A percentile compares a stretch with the other conserved stretches of the same genome.
phyloP scores from a whole-genome alignment of 2,329 filamentous ascomycete species.

The Epichloe gansuensis region DNA sequence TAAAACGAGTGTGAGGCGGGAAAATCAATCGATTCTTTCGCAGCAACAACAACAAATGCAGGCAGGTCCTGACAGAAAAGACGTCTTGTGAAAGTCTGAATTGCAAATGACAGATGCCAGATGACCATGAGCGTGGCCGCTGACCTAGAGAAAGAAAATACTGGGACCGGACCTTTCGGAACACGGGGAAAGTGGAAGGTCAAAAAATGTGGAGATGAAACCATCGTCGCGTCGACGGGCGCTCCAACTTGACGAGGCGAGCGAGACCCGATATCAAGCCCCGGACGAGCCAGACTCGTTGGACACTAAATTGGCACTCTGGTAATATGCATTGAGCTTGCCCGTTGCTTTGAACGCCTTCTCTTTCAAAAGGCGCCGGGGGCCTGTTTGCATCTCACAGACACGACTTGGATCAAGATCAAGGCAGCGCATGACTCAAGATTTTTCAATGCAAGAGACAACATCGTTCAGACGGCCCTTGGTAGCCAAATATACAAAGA shows the following conservation, averaged over 20 bases:
- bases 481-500: neutral
- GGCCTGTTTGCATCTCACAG: too few relatives aligned
- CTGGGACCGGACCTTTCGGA: neutral
- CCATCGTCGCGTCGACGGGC: too few relatives aligned
- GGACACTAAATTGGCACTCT: too few relatives aligned
- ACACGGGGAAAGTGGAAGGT: neutral
- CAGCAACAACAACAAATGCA: neutral
- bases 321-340: too few relatives aligned
- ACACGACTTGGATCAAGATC: too few relatives aligned
- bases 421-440: too few relatives aligned
- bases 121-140: neutral
- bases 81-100: neutral
- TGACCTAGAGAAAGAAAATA: neutral
- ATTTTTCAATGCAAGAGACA: too few relatives aligned
- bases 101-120: neutral
- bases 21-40: neutral
- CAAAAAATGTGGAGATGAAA: neutral
- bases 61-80: neutral
- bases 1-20: neutral
- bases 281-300: neutral
- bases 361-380: too few relatives aligned
- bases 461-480: neutral
- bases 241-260: too few relatives aligned
- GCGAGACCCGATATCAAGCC: too few relatives aligned
- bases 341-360: too few relatives aligned